A percentile compares a stretch with the other conserved stretches of the same genome.
These are phyloP conservation scores for Cajanus cajan DNA, from an alignment of 306 rosid genomes.

Conservation along the genomic window DNA sequence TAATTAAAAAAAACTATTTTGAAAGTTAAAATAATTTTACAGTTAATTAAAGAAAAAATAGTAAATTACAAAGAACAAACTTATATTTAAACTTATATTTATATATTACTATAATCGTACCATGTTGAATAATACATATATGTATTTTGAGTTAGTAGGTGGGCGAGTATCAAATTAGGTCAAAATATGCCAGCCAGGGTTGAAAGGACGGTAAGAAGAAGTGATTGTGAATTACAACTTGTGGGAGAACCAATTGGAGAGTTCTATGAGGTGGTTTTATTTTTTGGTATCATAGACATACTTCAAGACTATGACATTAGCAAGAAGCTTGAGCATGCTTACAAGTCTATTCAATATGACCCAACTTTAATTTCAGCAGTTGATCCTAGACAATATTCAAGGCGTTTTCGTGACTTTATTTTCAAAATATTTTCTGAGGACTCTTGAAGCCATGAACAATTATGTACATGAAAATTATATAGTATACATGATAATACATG, in stretches of 20 bases:
- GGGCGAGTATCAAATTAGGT: conserved; percentile 76
- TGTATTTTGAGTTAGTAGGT: conserved; percentile 41
- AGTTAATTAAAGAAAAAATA: too few species aligned
- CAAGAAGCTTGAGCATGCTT: conserved; percentile 91
- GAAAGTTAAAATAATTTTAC: too few species aligned
- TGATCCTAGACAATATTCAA: conserved; percentile 87
- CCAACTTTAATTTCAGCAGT: conserved; percentile 86
- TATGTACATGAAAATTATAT: background rate
- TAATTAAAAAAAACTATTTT: too few species aligned
- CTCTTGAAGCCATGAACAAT: conserved; percentile 8
- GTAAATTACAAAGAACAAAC: too few species aligned
- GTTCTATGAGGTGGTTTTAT: conserved; percentile 71
- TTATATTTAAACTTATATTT: too few species aligned
- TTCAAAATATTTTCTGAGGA: conserved; percentile 66
- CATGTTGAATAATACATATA: conserved; percentile 41
- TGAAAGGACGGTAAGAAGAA: conserved; percentile 69
- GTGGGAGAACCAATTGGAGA: conserved; percentile 84
- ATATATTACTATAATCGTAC: too few species aligned
- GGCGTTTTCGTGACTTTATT: conserved; percentile 88
- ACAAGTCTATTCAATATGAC: conserved; percentile 81
- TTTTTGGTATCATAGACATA: conserved; percentile 78
- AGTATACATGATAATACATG: background rate
- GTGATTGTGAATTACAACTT: conserved; percentile 56
- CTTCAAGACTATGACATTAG: conserved; percentile 89
- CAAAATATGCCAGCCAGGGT: conserved; percentile 85